Evolutionary conservation across 164 flowering plant genomes (phyloP).

Genomic region (Annona squamosa): DNA sequence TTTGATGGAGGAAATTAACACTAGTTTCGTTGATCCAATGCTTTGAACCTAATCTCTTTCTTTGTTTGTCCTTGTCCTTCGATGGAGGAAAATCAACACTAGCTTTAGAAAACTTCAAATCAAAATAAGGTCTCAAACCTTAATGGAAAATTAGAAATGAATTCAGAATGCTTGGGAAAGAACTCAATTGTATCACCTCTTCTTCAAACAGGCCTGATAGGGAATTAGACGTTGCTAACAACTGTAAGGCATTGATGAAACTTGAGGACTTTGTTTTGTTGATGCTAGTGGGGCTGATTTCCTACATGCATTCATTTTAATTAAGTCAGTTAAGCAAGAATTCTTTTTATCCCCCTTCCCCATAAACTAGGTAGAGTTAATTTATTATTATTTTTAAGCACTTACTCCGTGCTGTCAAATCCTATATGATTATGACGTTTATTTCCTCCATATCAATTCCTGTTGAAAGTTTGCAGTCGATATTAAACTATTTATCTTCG

Average conservation of each 20-base stretch:
- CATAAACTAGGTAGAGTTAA: neutral
- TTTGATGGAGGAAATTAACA: slow-evolving; percentile 7
- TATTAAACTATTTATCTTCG: slow-evolving; percentile 59
- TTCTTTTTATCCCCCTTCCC: neutral
- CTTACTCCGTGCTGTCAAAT: slow-evolving; percentile 40
- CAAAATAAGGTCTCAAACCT: neutral
- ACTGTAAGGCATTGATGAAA: slow-evolving; percentile 44
- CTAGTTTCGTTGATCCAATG: slow-evolving; percentile 45
- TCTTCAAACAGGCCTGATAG: slow-evolving; percentile 46
- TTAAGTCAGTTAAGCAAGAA: neutral
- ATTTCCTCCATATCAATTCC: slow-evolving; percentile 25
- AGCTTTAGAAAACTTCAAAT: slow-evolving; percentile 21
- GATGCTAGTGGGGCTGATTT: slow-evolving; percentile 3
- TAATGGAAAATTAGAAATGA: too few species aligned
- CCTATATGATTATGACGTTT: slow-evolving; percentile 42
- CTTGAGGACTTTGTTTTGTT: slow-evolving; percentile 19
- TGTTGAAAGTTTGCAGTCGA: slow-evolving; percentile 34
- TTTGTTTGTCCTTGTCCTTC: slow-evolving; percentile 46
- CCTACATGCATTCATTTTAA: slow-evolving; percentile 15
- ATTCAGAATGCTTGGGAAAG: neutral
- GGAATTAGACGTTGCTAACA: slow-evolving; percentile 39
- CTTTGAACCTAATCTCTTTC: slow-evolving; percentile 48
- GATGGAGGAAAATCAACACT: neutral
- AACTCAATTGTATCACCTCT: slow-evolving; percentile 29
- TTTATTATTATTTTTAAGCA: neutral